phyloP scores from a whole-genome alignment of 1,139 yeast genomes.

The Magnusiomyces ingens region DNA sequence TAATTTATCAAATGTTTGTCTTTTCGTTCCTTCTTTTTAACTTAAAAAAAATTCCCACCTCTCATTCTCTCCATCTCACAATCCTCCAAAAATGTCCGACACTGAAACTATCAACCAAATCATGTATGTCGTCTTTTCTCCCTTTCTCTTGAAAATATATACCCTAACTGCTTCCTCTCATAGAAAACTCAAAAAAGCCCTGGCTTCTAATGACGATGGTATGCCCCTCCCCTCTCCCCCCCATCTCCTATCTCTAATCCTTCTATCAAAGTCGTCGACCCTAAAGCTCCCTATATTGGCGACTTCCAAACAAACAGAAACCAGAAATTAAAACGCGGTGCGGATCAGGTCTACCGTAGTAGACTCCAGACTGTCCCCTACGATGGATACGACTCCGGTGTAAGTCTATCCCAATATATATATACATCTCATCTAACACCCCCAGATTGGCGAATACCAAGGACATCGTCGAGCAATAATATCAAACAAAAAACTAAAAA shows the following conservation, averaged over 20 bases:
- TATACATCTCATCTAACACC: background rate
- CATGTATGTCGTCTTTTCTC: background rate
- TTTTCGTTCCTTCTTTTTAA: too few species aligned
- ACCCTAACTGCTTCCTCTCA: background rate
- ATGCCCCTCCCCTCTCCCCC: background rate
- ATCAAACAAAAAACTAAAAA: conserved; percentile 23
- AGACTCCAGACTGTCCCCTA: conserved; percentile 34
- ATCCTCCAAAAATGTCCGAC: background rate
- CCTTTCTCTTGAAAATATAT: background rate
- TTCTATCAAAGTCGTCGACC: conserved; percentile 16
- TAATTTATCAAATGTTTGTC: too few species aligned
- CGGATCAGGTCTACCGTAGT: conserved; percentile 37
- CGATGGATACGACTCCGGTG: conserved; percentile 28
- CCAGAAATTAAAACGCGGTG: conserved; percentile 47
- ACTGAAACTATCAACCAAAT: background rate
- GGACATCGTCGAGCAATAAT: conserved; percentile 33
- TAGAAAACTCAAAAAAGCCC: conserved; percentile 11
- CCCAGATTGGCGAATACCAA: conserved; percentile 28
- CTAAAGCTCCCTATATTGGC: conserved; percentile 19
- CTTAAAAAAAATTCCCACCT: too few species aligned
- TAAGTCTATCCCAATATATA: conserved; percentile 12
- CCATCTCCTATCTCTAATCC: background rate
- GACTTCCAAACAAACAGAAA: conserved; percentile 47
- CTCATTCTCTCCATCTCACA: too few species aligned
- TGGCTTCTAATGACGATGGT: conserved; percentile 12